Percentiles rank a stretch among this genome's conserved stretches.
Evolutionary conservation across 306 rosid species (phyloP).

Genomic region (Cucumis sativus): Cucumber_9930_V3 NC_026661.2:4779001-4779500

Average conservation of each 20-base stretch:
- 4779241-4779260: conserved; percentile 62
- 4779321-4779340: conserved; percentile 30
- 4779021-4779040: no score
- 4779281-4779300: conserved; percentile 95
- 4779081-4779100: no score
- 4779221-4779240: not conserved
- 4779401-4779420: conserved; percentile 56
- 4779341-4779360: not conserved
- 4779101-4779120: no score
- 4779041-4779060: no score
- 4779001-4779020: no score
- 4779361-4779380: not conserved
- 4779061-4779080: no score
- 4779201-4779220: not conserved
- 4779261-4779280: conserved; percentile 96
- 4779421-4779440: conserved; percentile 77
- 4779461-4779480: conserved; percentile 81
- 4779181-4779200: no score
- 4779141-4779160: no score
- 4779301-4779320: conserved; percentile 94
- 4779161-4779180: no score
- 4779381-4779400: not conserved
- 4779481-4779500: conserved; percentile 98
- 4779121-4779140: no score
- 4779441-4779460: conserved; percentile 73